These are phyloP conservation scores for Carpinus viminea DNA, from an alignment of 306 rosid species.

Conservation along the genomic window DNA sequence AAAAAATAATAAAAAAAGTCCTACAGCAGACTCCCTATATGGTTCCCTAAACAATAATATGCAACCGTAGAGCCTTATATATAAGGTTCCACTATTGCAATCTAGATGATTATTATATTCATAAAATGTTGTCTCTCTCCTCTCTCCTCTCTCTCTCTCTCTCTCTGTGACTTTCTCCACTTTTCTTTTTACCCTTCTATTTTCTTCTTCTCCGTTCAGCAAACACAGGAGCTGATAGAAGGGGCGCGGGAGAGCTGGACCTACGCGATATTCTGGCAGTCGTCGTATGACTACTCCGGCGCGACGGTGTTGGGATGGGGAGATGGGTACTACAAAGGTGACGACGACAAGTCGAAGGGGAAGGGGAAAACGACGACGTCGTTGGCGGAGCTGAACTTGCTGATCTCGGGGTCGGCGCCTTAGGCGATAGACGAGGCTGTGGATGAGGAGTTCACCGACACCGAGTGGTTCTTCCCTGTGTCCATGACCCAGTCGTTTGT, in stretches of 20 bases:
- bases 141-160: too few relatives aligned
- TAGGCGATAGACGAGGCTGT: slow-evolving; percentile 46
- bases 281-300: slow-evolving; percentile 62
- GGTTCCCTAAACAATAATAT: too few relatives aligned
- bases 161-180: too few relatives aligned
- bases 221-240: too few relatives aligned
- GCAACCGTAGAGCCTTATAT: too few relatives aligned
- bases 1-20: too few relatives aligned
- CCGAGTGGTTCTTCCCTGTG: slow-evolving; percentile 92
- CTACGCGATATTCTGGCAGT: slow-evolving; percentile 97
- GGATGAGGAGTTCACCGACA: slow-evolving; percentile 88
- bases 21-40: too few relatives aligned
- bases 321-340: slow-evolving; percentile 91
- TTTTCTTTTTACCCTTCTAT: too few relatives aligned
- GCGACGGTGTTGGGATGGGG: slow-evolving; percentile 83
- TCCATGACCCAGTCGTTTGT: slow-evolving; percentile 91
- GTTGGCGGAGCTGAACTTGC: slow-evolving; percentile 69
- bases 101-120: too few relatives aligned
- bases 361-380: slow-evolving; percentile 32
- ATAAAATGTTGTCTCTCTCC: too few relatives aligned
- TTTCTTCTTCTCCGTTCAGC: too few relatives aligned
- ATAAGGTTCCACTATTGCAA: too few relatives aligned
- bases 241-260: slow-evolving; percentile 77
- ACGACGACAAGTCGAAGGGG: slow-evolving; percentile 53
- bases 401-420: slow-evolving; percentile 68